Evolutionary conservation across 2,329 filamentous ascomycete species (phyloP).

Genomic region (Blastomyces parvus): DNA sequence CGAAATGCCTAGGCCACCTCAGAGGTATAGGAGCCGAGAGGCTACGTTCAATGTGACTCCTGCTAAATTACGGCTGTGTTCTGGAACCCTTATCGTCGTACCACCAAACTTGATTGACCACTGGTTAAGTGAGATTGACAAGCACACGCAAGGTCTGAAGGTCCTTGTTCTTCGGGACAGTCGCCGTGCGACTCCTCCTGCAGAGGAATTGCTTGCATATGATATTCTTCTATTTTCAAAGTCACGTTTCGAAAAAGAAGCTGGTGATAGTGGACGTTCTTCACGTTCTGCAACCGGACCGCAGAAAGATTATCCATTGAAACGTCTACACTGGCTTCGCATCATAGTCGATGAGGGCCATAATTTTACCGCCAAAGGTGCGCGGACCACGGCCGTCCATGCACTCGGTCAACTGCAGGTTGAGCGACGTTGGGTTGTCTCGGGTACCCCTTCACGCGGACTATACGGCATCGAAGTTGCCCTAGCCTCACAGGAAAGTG

Average conservation of each 20-base stretch:
- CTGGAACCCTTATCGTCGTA: slow-evolving; percentile 66
- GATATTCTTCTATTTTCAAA: slow-evolving; percentile 74
- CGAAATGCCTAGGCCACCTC: slow-evolving; percentile 39
- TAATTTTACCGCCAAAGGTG: slow-evolving; percentile 59
- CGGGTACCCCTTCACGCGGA: slow-evolving; percentile 78
- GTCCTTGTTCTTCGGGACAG: slow-evolving; percentile 53
- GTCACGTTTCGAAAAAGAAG: slow-evolving; percentile 61
- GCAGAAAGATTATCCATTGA: slow-evolving; percentile 52
- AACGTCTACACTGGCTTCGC: slow-evolving; percentile 69
- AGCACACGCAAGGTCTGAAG: slow-evolving; percentile 61
- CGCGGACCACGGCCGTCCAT: slow-evolving; percentile 49
- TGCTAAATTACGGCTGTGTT: slow-evolving; percentile 17
- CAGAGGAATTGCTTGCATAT: slow-evolving; percentile 51
- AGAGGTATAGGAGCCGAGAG: slow-evolving; percentile 34
- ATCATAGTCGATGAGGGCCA: slow-evolving; percentile 92
- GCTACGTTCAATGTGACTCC: slow-evolving; percentile 21
- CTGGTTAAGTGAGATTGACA: slow-evolving; percentile 70
- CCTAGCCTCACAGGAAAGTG: slow-evolving; percentile 36
- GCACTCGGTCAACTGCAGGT: slow-evolving; percentile 48
- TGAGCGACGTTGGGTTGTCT: slow-evolving; percentile 77
- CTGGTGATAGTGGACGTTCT: slow-evolving; percentile 19
- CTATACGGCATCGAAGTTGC: slow-evolving; percentile 65
- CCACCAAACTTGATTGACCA: slow-evolving; percentile 76
- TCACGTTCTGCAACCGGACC: slow-evolving; percentile 30
- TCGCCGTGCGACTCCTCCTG: slow-evolving; percentile 46